Percentiles rank a stretch among this genome's conserved stretches.
phyloP scores from a whole-genome alignment of 805 yeast species.

The Saturnispora kantuleensis region DNA sequence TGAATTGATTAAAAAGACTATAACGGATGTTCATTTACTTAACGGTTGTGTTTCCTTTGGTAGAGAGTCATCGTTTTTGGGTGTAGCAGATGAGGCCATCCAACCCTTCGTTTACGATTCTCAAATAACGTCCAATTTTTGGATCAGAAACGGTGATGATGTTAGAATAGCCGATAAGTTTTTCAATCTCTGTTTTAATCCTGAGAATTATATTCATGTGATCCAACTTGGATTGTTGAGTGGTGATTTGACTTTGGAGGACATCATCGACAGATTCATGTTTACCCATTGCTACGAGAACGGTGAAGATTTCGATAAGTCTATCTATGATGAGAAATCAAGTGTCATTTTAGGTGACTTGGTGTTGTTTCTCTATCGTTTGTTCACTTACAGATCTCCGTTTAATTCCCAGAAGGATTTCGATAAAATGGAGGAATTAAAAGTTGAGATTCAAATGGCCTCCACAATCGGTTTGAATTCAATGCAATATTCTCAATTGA shows the following conservation, averaged over 20 bases:
- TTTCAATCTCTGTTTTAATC: constrained; percentile 16
- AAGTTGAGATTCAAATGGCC: constrained; percentile 33
- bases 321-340: constrained; percentile 40
- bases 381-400: constrained; percentile 28
- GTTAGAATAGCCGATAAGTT: constrained; percentile 18
- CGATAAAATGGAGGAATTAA: constrained; percentile 13
- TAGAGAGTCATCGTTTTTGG: constrained; percentile 16
- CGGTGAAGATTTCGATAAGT: constrained; percentile 20
- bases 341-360: constrained; percentile 35
- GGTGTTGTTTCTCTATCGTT: constrained; percentile 33
- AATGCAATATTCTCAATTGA: constrained; percentile 41
- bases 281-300: constrained; percentile 24
- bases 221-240: constrained; percentile 34
- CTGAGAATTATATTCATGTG: constrained; percentile 35
- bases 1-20: constrained; percentile 12
- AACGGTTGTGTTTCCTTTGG: constrained; percentile 4
- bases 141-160: constrained; percentile 64
- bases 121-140: constrained; percentile 54
- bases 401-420: constrained; percentile 18
- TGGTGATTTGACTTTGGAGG: constrained; percentile 28
- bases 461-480: constrained; percentile 46
- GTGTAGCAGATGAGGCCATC: constrained; percentile 46
- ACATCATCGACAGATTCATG: constrained; percentile 49
- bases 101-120: constrained; percentile 51
- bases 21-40: constrained; percentile 8